A percentile compares a stretch with the other conserved stretches of the same genome.
Evolutionary conservation across 2,329 filamentous ascomycete species (phyloP).

Genomic region (Rachicladosporium sp.): DNA sequence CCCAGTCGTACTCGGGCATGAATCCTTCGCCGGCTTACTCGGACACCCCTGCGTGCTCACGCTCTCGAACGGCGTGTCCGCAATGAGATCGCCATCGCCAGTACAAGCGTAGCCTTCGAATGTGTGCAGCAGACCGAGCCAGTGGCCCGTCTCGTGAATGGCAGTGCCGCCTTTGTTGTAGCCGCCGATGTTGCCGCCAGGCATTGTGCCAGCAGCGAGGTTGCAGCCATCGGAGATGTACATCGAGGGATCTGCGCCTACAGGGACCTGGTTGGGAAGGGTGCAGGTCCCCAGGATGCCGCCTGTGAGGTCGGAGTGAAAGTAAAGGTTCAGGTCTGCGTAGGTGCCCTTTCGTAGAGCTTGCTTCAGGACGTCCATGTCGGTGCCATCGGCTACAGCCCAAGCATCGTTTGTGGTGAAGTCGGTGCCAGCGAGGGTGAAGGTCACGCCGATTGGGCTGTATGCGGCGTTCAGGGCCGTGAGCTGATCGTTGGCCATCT

Average conservation of each 20-base stretch:
- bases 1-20: slow-evolving; percentile 35
- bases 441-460: slow-evolving; percentile 39
- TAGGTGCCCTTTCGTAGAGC: slow-evolving; percentile 43
- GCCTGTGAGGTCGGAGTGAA: slow-evolving; percentile 40
- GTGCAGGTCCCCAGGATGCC: slow-evolving; percentile 44
- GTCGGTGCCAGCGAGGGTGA: slow-evolving; percentile 36
- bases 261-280: slow-evolving; percentile 28
- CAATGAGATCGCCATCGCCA: slow-evolving; percentile 33
- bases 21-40: slow-evolving; percentile 33
- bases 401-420: slow-evolving; percentile 43
- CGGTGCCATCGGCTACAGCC: slow-evolving; percentile 36
- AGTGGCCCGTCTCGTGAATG: slow-evolving; percentile 38
- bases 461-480: slow-evolving; percentile 32
- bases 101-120: slow-evolving; percentile 35
- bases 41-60: slow-evolving; percentile 45
- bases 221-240: slow-evolving; percentile 46
- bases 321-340: slow-evolving; percentile 45
- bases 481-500: slow-evolving; percentile 29
- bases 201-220: slow-evolving; percentile 45
- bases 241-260: slow-evolving; percentile 17
- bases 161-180: slow-evolving; percentile 38
- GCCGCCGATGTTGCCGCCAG: slow-evolving; percentile 35
- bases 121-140: slow-evolving; percentile 35
- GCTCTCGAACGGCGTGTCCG: slow-evolving; percentile 31
- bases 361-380: slow-evolving; percentile 40